Conservation (phyloP, 192 early-diverging fungal species). For the Coemansia interrupta region DNA sequence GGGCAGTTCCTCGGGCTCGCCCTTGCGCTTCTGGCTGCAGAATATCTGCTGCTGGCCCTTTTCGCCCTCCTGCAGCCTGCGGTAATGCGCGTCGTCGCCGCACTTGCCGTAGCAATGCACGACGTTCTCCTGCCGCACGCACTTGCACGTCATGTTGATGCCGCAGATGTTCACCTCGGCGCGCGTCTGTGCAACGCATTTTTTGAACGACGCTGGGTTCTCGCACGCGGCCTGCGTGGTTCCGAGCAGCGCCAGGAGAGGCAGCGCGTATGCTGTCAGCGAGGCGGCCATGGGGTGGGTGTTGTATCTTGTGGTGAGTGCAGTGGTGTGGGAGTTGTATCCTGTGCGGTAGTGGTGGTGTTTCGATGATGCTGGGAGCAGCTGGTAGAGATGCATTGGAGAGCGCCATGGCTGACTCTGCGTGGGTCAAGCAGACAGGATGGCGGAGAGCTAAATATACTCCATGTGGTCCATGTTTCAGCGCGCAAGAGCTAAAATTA, state of each 20-base stretch:
- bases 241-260: background rate
- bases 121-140: constrained; percentile 36
- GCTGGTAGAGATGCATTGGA: too few relatives aligned
- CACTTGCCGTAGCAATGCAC: constrained; percentile 42
- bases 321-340: too few relatives aligned
- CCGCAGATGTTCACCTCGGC: constrained; percentile 50
- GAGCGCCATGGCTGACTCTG: too few relatives aligned
- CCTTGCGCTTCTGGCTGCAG: constrained; percentile 37
- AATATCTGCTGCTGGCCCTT: constrained; percentile 41
- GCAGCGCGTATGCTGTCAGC: background rate
- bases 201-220: constrained; percentile 42
- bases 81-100: constrained; percentile 37
- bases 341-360: too few relatives aligned
- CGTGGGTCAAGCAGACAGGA: too few relatives aligned
- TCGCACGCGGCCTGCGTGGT: constrained; percentile 15
- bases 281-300: too few relatives aligned
- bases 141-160: constrained; percentile 51
- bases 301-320: too few relatives aligned
- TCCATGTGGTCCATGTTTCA: too few relatives aligned
- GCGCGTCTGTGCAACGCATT: constrained; percentile 39
- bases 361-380: too few relatives aligned
- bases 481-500: too few relatives aligned
- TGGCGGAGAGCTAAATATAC: too few relatives aligned
- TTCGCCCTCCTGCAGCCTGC: constrained; percentile 28
- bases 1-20: constrained; percentile 44